These are phyloP conservation scores for Brettanomyces nanus DNA, from an alignment of 805 yeast genomes.

Conservation along the genomic window DNA sequence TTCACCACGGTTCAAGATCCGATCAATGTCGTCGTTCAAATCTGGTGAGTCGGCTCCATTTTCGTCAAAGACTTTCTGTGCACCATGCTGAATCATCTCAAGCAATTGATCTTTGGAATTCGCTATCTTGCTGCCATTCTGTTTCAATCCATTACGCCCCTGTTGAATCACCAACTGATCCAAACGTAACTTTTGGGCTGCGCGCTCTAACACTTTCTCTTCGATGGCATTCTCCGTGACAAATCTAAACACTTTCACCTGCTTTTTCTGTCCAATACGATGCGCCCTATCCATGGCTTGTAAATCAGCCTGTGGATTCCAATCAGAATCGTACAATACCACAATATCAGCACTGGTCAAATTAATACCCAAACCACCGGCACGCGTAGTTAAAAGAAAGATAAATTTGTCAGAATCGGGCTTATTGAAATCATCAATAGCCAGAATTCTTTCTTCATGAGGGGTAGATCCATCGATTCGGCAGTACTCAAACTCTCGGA, in stretches of 20 bases:
- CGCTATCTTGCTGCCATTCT: constrained; percentile 36
- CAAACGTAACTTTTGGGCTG: constrained; percentile 85
- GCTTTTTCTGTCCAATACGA: constrained; percentile 94
- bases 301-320: constrained; percentile 97
- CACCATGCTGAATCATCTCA: constrained; percentile 97
- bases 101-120: constrained; percentile 75
- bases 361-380: constrained; percentile 95
- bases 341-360: constrained; percentile 89
- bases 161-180: constrained; percentile 96
- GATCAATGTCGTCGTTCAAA: constrained; percentile 66
- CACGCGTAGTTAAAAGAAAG: constrained; percentile 84
- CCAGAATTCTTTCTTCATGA: constrained; percentile 86
- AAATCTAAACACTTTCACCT: constrained; percentile 85
- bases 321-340: constrained; percentile 82
- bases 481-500: constrained; percentile 79
- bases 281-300: constrained; percentile 99
- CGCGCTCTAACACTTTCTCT: constrained; percentile 91
- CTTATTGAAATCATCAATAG: constrained; percentile 84
- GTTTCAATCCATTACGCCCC: constrained; percentile 52
- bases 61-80: constrained; percentile 72
- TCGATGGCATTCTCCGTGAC: constrained; percentile 95
- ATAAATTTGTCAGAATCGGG: constrained; percentile 79
- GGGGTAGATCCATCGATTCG: constrained; percentile 91
- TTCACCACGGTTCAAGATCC: constrained; percentile 71
- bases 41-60: constrained; percentile 15